These are phyloP conservation scores for Ogataea trehaloabstinens DNA, from an alignment of 805 yeast genomes.

Conservation along the genomic window DNA sequence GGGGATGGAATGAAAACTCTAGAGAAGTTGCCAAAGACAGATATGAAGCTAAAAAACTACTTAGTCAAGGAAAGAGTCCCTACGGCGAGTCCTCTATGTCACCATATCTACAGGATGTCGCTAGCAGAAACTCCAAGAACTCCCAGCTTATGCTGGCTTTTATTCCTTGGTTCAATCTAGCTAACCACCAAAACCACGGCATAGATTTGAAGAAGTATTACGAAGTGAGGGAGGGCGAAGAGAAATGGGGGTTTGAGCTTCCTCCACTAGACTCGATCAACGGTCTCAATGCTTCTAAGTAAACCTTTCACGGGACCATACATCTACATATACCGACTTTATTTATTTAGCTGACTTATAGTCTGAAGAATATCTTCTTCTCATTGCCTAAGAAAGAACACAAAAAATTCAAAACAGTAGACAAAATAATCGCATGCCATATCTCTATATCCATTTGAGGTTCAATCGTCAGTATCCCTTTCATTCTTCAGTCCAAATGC, in stretches of 20 bases:
- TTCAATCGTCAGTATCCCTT: not conserved
- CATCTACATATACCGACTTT: not conserved
- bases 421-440: no score
- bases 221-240: conserved; percentile 58
- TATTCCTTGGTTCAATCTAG: conserved; percentile 82
- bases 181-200: conserved; percentile 80
- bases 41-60: conserved; percentile 64
- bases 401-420: no score
- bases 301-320: not conserved
- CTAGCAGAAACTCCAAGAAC: conserved; percentile 75
- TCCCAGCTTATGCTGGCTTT: conserved; percentile 58
- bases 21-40: conserved; percentile 73
- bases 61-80: conserved; percentile 64
- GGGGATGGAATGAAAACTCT: conserved; percentile 72
- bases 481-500: conserved; percentile 24
- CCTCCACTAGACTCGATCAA: conserved; percentile 50
- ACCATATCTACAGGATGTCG: conserved; percentile 68
- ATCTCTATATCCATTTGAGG: not conserved
- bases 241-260: conserved; percentile 46
- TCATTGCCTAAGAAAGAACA: no score
- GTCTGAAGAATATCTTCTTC: no score
- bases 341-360: not conserved
- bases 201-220: conserved; percentile 62
- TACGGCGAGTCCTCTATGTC: conserved; percentile 61
- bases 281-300: conserved; percentile 17